These are phyloP conservation scores for Trichoderma breve DNA, from an alignment of 2,329 filamentous ascomycete genomes.

Conservation along the genomic window DNA sequence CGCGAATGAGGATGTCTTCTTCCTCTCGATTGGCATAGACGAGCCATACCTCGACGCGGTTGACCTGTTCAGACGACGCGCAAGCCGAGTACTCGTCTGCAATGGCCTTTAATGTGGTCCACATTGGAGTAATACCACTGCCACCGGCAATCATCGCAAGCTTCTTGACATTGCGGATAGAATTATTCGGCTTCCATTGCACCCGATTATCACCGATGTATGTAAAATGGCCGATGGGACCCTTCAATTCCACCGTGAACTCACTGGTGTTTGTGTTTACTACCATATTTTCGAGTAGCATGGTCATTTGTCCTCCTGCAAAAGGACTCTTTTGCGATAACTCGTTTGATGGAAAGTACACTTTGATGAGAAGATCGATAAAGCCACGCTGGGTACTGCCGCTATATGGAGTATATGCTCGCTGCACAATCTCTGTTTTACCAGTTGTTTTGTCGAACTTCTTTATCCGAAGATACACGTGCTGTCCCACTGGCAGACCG, in stretches of 20 bases:
- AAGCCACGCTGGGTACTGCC: not conserved
- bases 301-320: not conserved
- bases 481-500: not conserved
- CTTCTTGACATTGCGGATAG: not conserved
- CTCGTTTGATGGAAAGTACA: not conserved
- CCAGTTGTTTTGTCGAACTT: constrained; percentile 46
- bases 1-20: constrained; percentile 77
- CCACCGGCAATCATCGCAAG: not conserved
- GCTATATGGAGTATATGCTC: not conserved
- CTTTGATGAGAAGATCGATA: constrained; percentile 3
- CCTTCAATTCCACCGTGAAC: not conserved
- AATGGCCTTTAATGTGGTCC: constrained; percentile 66
- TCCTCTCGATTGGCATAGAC: constrained; percentile 75
- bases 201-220: not conserved
- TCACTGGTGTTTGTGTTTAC: not conserved
- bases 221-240: not conserved
- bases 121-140: constrained; percentile 84
- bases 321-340: not conserved
- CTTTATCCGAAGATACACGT: not conserved
- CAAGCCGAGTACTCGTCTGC: constrained; percentile 24
- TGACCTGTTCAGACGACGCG: constrained; percentile 41
- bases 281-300: not conserved
- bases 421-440: not conserved
- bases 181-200: not conserved
- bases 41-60: constrained; percentile 64